Percentiles rank a stretch among this genome's conserved stretches.
These are phyloP conservation scores for Leishmania martiniquensis DNA, from an alignment of 208 protist species.

Conservation along the genomic window DNA sequence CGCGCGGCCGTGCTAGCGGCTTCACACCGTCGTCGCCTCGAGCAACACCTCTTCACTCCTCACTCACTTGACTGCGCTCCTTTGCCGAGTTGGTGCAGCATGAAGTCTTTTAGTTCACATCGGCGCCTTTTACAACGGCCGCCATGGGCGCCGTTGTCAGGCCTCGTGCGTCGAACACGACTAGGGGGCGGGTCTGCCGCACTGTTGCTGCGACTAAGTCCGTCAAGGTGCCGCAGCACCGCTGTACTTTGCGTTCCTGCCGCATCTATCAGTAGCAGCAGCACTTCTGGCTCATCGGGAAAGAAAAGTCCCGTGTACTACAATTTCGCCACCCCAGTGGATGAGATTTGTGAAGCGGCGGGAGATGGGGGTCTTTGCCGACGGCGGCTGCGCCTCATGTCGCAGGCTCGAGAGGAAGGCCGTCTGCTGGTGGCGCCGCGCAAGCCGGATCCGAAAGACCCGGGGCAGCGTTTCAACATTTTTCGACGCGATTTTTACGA, in stretches of 20 bases:
- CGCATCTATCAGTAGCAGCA: neutral
- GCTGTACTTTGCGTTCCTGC: neutral
- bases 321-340: slow-evolving; percentile 34
- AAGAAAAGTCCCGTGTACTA: slow-evolving; percentile 21
- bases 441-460: slow-evolving; percentile 24
- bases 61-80: neutral
- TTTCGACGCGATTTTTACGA: slow-evolving; percentile 75
- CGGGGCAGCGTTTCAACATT: slow-evolving; percentile 47
- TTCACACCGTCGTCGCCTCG: neutral
- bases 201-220: neutral
- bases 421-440: slow-evolving; percentile 11
- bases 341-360: neutral
- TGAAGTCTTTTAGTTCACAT: neutral
- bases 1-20: neutral
- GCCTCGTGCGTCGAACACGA: neutral
- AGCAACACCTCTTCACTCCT: neutral
- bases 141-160: neutral
- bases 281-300: neutral
- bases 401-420: neutral
- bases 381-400: neutral
- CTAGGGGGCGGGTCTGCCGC: neutral
- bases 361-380: neutral
- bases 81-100: neutral
- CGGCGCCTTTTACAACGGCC: neutral
- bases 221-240: neutral